Conservation (phyloP, 2,329 filamentous ascomycete genomes). For the Fusarium protoensiforme region DNA sequence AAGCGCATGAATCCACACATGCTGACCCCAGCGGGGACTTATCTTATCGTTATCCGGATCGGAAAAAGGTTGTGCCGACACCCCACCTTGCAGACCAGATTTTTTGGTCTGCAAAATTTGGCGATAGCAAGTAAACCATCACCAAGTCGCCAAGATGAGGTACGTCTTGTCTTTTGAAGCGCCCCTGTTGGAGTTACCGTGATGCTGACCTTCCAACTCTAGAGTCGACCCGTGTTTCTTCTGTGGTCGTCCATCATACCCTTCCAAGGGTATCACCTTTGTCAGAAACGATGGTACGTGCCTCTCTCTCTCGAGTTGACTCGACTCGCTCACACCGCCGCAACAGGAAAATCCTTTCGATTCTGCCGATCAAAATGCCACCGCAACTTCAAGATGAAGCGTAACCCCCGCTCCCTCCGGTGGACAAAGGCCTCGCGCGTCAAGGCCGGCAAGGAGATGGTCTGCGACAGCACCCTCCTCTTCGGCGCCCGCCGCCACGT, state of each 20-base stretch:
- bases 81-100: not conserved
- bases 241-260: not conserved
- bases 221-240: not conserved
- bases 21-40: not conserved
- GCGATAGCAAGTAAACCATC: not conserved
- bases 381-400: conserved; percentile 88
- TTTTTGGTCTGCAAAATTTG: not conserved
- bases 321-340: conserved; percentile 2
- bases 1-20: not conserved
- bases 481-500: conserved; percentile 95
- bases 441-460: conserved; percentile 83
- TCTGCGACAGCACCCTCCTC: conserved; percentile 92
- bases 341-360: conserved; percentile 1
- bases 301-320: not conserved
- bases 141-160: not conserved
- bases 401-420: conserved; percentile 94
- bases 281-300: not conserved
- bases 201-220: not conserved
- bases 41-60: not conserved
- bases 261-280: not conserved
- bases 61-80: not conserved
- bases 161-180: not conserved
- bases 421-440: conserved; percentile 96
- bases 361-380: not conserved
- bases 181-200: not conserved